Conservation (phyloP, 169 alveolate genomes). For the Babesia bovis region DNA sequence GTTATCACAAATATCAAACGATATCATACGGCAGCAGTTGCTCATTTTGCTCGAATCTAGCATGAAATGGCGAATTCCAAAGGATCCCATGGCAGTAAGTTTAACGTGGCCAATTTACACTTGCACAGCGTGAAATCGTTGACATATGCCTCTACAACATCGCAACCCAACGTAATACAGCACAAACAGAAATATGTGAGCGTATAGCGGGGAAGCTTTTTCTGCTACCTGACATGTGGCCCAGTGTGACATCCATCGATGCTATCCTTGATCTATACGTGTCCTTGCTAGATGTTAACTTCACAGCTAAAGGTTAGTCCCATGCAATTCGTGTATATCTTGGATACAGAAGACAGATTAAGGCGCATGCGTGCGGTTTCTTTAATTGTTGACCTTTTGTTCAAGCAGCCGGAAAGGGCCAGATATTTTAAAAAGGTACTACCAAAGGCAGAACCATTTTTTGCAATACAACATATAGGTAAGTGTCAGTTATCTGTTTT, state of each 20-base stretch:
- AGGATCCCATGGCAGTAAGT: conserved; percentile 16
- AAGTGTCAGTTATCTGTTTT: neutral
- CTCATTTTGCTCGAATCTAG: neutral
- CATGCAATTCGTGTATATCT: neutral
- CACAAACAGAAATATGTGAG: neutral
- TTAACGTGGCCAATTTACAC: neutral
- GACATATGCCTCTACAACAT: conserved; percentile 8
- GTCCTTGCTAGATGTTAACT: neutral
- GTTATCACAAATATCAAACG: neutral
- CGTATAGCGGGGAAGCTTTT: neutral
- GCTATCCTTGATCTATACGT: conserved; percentile 10
- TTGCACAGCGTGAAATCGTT: conserved; percentile 22
- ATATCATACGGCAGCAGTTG: neutral
- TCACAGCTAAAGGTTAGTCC: neutral
- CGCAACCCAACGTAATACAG: neutral
- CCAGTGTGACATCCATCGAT: neutral
- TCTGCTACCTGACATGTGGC: neutral
- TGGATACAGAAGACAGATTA: conserved; percentile 2
- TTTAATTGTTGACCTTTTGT: conserved; percentile 18
- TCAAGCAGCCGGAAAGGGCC: neutral
- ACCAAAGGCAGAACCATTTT: conserved; percentile 27
- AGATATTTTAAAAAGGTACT: conserved; percentile 34
- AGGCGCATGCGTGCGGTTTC: conserved; percentile 9
- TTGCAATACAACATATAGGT: conserved; percentile 17
- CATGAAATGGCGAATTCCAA: conserved; percentile 13